Conservation (phyloP, 2,329 filamentous ascomycete species). For the Sarocladium strictum region DNA sequence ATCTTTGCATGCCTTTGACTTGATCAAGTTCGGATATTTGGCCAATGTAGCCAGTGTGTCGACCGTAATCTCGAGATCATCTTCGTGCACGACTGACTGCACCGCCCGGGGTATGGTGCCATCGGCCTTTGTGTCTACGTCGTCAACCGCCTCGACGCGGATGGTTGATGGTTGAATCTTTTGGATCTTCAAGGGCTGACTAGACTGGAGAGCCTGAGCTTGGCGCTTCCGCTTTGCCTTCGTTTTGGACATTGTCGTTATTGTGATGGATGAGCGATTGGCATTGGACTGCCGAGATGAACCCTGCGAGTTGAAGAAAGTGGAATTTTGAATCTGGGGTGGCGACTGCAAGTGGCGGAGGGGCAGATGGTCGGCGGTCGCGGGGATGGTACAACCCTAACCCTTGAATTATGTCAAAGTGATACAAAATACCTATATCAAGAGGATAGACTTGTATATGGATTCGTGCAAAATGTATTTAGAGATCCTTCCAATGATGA, state of each 20-base stretch:
- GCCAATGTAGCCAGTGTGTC: conserved; percentile 57
- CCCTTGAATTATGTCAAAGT: not conserved
- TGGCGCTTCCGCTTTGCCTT: conserved; percentile 43
- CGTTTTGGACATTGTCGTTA: conserved; percentile 34
- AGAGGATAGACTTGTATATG: no score
- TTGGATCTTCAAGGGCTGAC: conserved; percentile 28
- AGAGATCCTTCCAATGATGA: no score
- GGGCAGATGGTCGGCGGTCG: not conserved
- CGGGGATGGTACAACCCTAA: not conserved
- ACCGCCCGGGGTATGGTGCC: conserved; percentile 41
- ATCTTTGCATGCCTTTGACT: conserved; percentile 62
- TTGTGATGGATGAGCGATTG: not conserved
- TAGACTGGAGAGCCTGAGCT: conserved; percentile 25
- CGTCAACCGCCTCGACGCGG: conserved; percentile 23
- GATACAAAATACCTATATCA: no score
- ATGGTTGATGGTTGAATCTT: conserved; percentile 23
- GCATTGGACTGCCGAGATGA: not conserved
- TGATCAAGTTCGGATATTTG: conserved; percentile 56
- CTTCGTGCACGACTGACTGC: conserved; percentile 49
- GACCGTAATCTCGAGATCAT: conserved; percentile 62
- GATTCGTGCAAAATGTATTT: no score
- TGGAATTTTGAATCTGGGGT: not conserved
- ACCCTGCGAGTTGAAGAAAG: not conserved
- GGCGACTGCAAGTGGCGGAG: conserved; percentile 1
- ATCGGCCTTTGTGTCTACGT: conserved; percentile 23